phyloP scores from a whole-genome alignment of 2,329 filamentous ascomycete species.

The Hypomyces perniciosus region DNA sequence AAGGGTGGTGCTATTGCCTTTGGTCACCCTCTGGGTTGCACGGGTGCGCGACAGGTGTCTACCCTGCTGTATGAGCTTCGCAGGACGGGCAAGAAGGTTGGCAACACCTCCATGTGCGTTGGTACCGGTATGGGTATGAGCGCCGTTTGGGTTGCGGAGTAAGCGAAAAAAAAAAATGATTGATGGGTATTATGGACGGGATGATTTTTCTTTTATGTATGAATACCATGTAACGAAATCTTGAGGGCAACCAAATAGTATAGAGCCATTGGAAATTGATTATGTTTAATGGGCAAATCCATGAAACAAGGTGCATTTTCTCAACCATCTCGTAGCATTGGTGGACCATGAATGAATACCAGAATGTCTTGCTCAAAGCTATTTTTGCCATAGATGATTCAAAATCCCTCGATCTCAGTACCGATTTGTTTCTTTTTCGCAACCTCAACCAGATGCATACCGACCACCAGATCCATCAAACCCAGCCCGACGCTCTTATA shows the following conservation, averaged over 20 bases:
- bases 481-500: constrained; percentile 65
- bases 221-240: constrained; percentile 14
- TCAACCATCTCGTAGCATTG: too few species aligned
- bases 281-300: too few species aligned
- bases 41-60: constrained; percentile 86
- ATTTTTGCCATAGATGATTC: neutral
- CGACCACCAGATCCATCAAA: constrained; percentile 60
- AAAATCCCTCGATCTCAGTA: constrained; percentile 36
- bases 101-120: constrained; percentile 92
- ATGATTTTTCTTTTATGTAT: constrained; percentile 11
- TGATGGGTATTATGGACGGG: neutral
- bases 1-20: constrained; percentile 97
- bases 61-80: constrained; percentile 86
- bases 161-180: constrained; percentile 26
- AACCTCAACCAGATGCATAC: constrained; percentile 50
- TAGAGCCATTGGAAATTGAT: too few species aligned
- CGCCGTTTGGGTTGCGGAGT: constrained; percentile 92
- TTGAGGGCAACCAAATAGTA: too few species aligned
- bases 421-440: constrained; percentile 52
- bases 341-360: too few species aligned
- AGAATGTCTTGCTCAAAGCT: too few species aligned
- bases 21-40: constrained; percentile 90
- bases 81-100: constrained; percentile 77
- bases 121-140: constrained; percentile 98
- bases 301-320: neutral